phyloP scores from a whole-genome alignment of 2,329 filamentous ascomycete species.

The Microcyclospora tardicrescens region DNA sequence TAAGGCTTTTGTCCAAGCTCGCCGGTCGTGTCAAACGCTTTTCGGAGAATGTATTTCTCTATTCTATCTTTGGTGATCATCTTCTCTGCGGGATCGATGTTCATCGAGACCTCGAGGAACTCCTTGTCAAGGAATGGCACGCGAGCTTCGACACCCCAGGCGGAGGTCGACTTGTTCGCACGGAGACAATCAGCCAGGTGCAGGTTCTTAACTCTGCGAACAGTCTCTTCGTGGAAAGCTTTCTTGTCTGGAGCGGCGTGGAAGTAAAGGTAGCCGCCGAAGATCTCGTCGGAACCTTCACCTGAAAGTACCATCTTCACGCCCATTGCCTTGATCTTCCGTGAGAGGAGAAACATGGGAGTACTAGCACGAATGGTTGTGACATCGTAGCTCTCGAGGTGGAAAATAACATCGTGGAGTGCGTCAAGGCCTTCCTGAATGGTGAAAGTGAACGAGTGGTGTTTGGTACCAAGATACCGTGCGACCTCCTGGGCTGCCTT shows the following conservation, averaged over 20 bases:
- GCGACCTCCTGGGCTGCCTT: slow-evolving; percentile 85
- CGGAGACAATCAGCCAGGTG: slow-evolving; percentile 92
- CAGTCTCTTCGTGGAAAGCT: slow-evolving; percentile 90
- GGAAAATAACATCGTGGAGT: slow-evolving; percentile 92
- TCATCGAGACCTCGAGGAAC: slow-evolving; percentile 88
- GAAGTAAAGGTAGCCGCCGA: slow-evolving; percentile 98
- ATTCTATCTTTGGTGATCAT: slow-evolving; percentile 75
- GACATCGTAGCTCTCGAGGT: slow-evolving; percentile 95
- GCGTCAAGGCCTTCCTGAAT: slow-evolving; percentile 95
- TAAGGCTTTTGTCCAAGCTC: slow-evolving; percentile 73
- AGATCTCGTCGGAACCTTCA: slow-evolving; percentile 95
- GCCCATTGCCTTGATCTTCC: slow-evolving; percentile 99
- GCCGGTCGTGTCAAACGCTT: slow-evolving; percentile 78
- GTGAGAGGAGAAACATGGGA: slow-evolving; percentile 92
- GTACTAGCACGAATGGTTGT: slow-evolving; percentile 97
- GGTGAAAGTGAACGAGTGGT: slow-evolving; percentile 97
- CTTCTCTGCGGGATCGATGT: slow-evolving; percentile 88
- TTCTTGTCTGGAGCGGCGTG: slow-evolving; percentile 82
- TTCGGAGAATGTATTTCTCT: slow-evolving; percentile 96
- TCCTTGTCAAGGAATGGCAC: slow-evolving; percentile 96
- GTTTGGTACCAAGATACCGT: slow-evolving; percentile 92
- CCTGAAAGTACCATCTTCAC: slow-evolving; percentile 99
- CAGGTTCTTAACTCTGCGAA: slow-evolving; percentile 89
- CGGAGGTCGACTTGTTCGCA: slow-evolving; percentile 97
- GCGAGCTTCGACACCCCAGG: slow-evolving; percentile 94